A percentile compares a stretch with the other conserved stretches of the same genome.
These are phyloP conservation scores for Trichoderma sp. DNA, from an alignment of 2,329 filamentous ascomycete genomes.

Conservation along the genomic window DNA sequence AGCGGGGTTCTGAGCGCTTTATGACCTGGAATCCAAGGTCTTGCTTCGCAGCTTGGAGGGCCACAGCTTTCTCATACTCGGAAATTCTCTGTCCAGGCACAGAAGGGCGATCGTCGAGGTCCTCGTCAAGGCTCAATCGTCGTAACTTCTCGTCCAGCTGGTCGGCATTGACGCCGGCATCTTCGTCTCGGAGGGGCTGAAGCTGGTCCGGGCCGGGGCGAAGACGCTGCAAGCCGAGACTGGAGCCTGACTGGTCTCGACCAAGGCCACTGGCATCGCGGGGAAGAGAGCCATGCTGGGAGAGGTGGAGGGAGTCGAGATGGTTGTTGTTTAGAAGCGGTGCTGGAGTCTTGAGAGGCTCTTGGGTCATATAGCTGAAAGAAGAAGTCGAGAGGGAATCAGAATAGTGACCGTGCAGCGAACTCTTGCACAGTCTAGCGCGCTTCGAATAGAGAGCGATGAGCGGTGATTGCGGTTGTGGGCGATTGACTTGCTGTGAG, in stretches of 20 bases:
- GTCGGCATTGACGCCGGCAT: constrained; percentile 37
- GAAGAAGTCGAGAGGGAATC: constrained; percentile 31
- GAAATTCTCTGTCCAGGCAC: constrained; percentile 52
- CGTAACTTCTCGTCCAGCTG: constrained; percentile 50
- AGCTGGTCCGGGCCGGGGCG: constrained; percentile 23
- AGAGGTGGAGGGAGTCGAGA: constrained; percentile 31
- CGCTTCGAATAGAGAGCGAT: constrained; percentile 3
- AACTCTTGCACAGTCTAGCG: constrained; percentile 49
- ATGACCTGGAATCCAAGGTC: constrained; percentile 54
- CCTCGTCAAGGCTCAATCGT: constrained; percentile 46
- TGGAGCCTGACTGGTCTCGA: constrained; percentile 33
- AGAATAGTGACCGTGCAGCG: constrained; percentile 48
- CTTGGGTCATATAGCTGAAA: constrained; percentile 63
- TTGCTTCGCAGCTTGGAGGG: constrained; percentile 45
- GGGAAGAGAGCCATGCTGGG: constrained; percentile 57
- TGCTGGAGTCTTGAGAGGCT: constrained; percentile 48
- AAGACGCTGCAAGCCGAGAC: constrained; percentile 38
- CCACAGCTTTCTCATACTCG: constrained; percentile 60
- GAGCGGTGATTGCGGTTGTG: neutral
- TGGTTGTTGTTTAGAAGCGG: constrained; percentile 38
- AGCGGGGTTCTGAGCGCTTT: constrained; percentile 42
- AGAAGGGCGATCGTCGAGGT: constrained; percentile 29
- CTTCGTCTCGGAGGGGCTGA: neutral
- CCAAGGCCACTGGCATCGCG: constrained; percentile 40
- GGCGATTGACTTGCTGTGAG: constrained; percentile 17